phyloP scores from a whole-genome alignment of 2,329 filamentous ascomycete species.

The Knufia petricola region DNA sequence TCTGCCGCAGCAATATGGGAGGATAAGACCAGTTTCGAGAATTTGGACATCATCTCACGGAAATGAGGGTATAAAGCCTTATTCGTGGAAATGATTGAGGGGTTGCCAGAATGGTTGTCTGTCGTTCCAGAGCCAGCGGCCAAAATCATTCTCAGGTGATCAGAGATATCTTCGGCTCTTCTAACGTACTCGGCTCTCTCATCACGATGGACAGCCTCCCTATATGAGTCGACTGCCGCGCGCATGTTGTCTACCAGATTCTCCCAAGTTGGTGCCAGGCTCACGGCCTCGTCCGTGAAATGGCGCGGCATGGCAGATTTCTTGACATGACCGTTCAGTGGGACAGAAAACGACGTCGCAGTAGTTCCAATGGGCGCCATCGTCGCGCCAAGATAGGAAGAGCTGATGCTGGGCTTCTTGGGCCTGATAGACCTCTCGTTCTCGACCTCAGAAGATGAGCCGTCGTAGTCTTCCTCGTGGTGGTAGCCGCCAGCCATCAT shows the following conservation, averaged over 20 bases:
- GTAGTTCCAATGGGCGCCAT: slow-evolving; percentile 42
- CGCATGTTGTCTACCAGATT: slow-evolving; percentile 88
- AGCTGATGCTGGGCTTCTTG: slow-evolving; percentile 27
- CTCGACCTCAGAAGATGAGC: slow-evolving; percentile 80
- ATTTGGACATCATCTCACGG: slow-evolving; percentile 98
- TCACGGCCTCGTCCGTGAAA: slow-evolving; percentile 83
- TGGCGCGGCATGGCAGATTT: slow-evolving; percentile 57
- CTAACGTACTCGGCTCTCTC: slow-evolving; percentile 85
- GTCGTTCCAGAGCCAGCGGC: slow-evolving; percentile 93
- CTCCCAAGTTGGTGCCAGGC: slow-evolving; percentile 77
- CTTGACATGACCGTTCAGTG: slow-evolving; percentile 34
- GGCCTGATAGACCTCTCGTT: slow-evolving; percentile 73
- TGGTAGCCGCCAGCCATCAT: slow-evolving; percentile 76
- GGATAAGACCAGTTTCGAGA: slow-evolving; percentile 96
- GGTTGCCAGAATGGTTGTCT: slow-evolving; percentile 96
- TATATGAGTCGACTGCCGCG: slow-evolving; percentile 76
- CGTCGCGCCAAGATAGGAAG: slow-evolving; percentile 15
- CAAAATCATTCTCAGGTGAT: slow-evolving; percentile 85
- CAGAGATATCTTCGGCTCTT: slow-evolving; percentile 94
- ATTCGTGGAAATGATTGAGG: slow-evolving; percentile 98
- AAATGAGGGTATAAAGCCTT: slow-evolving; percentile 96
- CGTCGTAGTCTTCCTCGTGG: slow-evolving; percentile 76
- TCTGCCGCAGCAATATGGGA: slow-evolving; percentile 96
- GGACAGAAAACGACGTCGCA: slow-evolving; percentile 47
- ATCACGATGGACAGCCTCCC: slow-evolving; percentile 74